Evolutionary conservation across 1,284 basidiomycete genomes (phyloP).

Genomic region (Ustilago hordei): DNA sequence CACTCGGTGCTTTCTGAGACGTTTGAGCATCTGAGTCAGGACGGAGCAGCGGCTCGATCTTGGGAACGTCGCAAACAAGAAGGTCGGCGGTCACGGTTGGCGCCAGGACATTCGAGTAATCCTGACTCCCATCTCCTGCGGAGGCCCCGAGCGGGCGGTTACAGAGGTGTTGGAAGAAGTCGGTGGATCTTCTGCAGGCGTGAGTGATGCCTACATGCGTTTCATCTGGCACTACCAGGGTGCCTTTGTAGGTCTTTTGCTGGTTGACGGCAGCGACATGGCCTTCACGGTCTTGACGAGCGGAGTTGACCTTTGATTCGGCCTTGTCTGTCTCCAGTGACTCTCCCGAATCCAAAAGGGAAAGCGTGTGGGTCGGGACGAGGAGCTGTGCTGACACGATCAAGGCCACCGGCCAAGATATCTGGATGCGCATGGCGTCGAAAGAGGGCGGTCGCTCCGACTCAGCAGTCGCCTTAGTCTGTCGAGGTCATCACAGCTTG

Average conservation of each 20-base stretch:
- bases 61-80: constrained; percentile 43
- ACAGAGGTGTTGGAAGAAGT: constrained; percentile 51
- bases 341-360: constrained; percentile 30
- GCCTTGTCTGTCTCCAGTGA: not conserved
- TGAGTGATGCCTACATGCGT: constrained; percentile 16
- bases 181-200: constrained; percentile 47
- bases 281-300: too few relatives aligned
- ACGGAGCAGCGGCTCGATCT: constrained; percentile 38
- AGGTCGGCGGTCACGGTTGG: constrained; percentile 33
- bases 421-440: constrained; percentile 21
- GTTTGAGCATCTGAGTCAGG: constrained; percentile 3
- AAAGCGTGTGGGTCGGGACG: constrained; percentile 1
- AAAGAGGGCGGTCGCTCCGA: not conserved
- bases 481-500: constrained; percentile 11
- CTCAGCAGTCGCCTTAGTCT: not conserved
- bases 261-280: not conserved
- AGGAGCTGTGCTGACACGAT: constrained; percentile 13
- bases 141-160: constrained; percentile 4
- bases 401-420: constrained; percentile 14
- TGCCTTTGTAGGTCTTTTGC: not conserved
- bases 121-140: not conserved
- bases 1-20: not conserved
- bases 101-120: not conserved
- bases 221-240: constrained; percentile 13
- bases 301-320: not conserved